Conservation (phyloP, 176 grass and related monocot genomes). For the Areca catechu region DNA sequence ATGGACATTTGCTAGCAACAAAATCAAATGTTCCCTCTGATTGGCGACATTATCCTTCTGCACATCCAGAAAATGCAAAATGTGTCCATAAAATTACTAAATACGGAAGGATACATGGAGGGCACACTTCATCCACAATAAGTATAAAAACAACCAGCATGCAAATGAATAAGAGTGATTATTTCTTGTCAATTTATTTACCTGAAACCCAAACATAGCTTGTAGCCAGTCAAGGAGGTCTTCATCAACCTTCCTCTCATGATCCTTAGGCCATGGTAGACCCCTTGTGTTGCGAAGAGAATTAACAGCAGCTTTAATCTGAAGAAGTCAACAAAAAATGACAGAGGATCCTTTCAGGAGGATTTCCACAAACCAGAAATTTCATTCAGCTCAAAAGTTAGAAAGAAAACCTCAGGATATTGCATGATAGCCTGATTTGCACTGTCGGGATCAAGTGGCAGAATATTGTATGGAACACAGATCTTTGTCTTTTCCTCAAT, state of each 20-base stretch:
- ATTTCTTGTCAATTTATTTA: slow-evolving; percentile 25
- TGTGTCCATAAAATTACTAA: neutral
- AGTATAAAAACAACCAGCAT: slow-evolving; percentile 15
- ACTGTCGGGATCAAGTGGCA: slow-evolving; percentile 94
- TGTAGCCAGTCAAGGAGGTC: slow-evolving; percentile 98
- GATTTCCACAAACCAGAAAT: too few relatives aligned
- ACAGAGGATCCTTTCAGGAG: neutral
- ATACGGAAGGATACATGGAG: slow-evolving; percentile 4
- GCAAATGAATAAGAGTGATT: slow-evolving; percentile 4
- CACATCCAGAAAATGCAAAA: slow-evolving; percentile 23
- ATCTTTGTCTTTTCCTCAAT: slow-evolving; percentile 86
- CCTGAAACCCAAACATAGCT: slow-evolving; percentile 99
- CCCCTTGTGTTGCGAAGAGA: slow-evolving; percentile 88
- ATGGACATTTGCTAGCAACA: slow-evolving; percentile 89
- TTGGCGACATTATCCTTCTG: slow-evolving; percentile 96
- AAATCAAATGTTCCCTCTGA: slow-evolving; percentile 89
- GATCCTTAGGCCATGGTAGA: slow-evolving; percentile 70
- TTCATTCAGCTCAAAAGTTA: neutral
- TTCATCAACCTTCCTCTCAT: slow-evolving; percentile 67
- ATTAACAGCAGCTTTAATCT: slow-evolving; percentile 79
- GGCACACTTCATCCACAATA: neutral
- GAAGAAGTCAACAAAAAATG: slow-evolving; percentile 24
- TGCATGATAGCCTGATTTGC: slow-evolving; percentile 84
- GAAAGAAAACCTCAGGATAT: slow-evolving; percentile 62
- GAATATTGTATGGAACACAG: slow-evolving; percentile 85